A percentile compares a stretch with the other conserved stretches of the same genome.
phyloP scores from a whole-genome alignment of 2,329 filamentous ascomycete species.

The Paramyrothecium sp. region DNA sequence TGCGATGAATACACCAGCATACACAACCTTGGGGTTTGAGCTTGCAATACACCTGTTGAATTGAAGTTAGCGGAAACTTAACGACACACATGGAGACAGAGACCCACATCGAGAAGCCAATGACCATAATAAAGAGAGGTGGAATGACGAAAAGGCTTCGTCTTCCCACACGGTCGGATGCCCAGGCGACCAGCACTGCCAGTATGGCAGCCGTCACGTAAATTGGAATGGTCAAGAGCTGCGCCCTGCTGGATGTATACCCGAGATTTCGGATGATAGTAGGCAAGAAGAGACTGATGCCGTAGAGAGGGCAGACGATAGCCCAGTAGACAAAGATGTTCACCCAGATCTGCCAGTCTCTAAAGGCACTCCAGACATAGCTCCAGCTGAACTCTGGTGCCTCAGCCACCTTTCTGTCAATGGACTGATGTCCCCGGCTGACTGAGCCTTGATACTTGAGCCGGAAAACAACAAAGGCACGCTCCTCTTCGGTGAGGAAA shows the following conservation, averaged over 20 bases:
- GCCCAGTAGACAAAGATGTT: slow-evolving; percentile 64
- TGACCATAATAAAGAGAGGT: slow-evolving; percentile 50
- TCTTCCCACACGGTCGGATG: slow-evolving; percentile 53
- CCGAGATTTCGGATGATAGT: slow-evolving; percentile 62
- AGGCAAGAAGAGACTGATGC: slow-evolving; percentile 60
- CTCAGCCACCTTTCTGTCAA: slow-evolving; percentile 46
- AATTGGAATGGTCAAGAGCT: slow-evolving; percentile 63
- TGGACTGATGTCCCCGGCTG: slow-evolving; percentile 8
- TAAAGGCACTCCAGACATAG: slow-evolving; percentile 71
- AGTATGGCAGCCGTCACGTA: slow-evolving; percentile 63
- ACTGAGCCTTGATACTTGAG: slow-evolving; percentile 62
- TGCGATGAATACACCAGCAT: slow-evolving; percentile 74
- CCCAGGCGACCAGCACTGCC: slow-evolving; percentile 50
- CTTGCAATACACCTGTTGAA: slow-evolving; percentile 56
- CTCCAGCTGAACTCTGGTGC: slow-evolving; percentile 74
- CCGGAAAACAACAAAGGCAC: slow-evolving; percentile 67
- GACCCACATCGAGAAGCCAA: slow-evolving; percentile 55
- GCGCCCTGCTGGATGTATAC: slow-evolving; percentile 55
- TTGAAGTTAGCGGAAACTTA: neutral
- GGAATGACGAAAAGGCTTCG: slow-evolving; percentile 54
- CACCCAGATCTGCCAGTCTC: slow-evolving; percentile 76
- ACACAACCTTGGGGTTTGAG: slow-evolving; percentile 58
- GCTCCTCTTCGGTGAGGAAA: slow-evolving; percentile 71
- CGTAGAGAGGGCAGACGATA: slow-evolving; percentile 52
- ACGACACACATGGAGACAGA: neutral